These are phyloP conservation scores for Hymenoscyphus fructigenus DNA, from an alignment of 2,329 filamentous ascomycete species.

Conservation along the genomic window DNA sequence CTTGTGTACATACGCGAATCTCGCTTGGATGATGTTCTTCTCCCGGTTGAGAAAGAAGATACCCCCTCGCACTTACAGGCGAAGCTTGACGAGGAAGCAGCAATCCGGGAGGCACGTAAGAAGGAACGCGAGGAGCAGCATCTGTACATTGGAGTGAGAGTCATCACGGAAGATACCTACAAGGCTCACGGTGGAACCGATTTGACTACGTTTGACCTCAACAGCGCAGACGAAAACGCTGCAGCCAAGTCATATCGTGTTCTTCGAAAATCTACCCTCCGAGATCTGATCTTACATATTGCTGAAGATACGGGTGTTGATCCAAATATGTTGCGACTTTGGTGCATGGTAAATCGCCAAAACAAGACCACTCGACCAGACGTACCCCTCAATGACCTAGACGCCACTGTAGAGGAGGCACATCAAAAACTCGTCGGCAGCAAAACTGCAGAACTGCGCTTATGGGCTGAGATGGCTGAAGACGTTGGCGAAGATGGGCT, in stretches of 20 bases:
- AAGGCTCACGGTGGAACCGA: conserved; percentile 80
- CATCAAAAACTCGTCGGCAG: conserved; percentile 65
- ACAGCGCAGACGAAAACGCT: conserved; percentile 56
- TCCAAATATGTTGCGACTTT: conserved; percentile 72
- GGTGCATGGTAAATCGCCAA: conserved; percentile 98
- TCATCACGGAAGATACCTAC: conserved; percentile 82
- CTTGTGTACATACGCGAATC: conserved; percentile 93
- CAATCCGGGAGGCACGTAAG: conserved; percentile 69
- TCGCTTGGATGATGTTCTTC: conserved; percentile 77
- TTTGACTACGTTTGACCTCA: conserved; percentile 66
- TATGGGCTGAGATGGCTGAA: conserved; percentile 83
- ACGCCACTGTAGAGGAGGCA: conserved; percentile 76
- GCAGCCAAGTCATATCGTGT: conserved; percentile 72
- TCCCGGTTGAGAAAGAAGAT: conserved; percentile 71
- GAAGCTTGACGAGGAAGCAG: conserved; percentile 80
- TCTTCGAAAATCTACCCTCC: conserved; percentile 71
- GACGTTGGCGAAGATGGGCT: conserved; percentile 66
- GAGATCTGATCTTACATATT: conserved; percentile 70
- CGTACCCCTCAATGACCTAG: conserved; percentile 74
- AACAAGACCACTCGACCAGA: conserved; percentile 96
- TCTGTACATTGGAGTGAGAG: conserved; percentile 81
- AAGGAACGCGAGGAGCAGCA: conserved; percentile 95
- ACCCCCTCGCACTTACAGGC: conserved; percentile 79
- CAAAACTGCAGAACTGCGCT: conserved; percentile 65
- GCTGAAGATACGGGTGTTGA: conserved; percentile 69